A percentile compares a stretch with the other conserved stretches of the same genome.
These are phyloP conservation scores for Kipferlia bialata DNA, from an alignment of 78 protist species.

Conservation along the genomic window DNA sequence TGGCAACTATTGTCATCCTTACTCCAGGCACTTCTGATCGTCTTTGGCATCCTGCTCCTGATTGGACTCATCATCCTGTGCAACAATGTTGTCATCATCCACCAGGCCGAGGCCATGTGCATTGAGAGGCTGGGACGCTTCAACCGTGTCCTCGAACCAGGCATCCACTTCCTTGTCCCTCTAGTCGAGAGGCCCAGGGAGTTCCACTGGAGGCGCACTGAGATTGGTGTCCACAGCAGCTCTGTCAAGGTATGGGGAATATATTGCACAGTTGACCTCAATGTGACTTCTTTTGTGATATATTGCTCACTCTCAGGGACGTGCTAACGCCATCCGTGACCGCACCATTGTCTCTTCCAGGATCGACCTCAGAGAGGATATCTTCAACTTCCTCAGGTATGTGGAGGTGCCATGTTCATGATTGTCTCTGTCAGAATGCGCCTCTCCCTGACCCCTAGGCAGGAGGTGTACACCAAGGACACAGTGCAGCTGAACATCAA, in stretches of 20 bases:
- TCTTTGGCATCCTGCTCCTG: not conserved
- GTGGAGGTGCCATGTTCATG: not conserved
- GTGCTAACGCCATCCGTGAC: not conserved
- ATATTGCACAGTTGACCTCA: not conserved
- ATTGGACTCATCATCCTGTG: not conserved
- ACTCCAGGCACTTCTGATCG: too few relatives aligned
- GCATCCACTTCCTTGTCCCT: slow-evolving; percentile 44
- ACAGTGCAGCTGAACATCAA: slow-evolving; percentile 10
- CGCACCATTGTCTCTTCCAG: too few relatives aligned
- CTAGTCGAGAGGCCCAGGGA: slow-evolving; percentile 21
- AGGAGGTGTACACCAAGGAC: slow-evolving; percentile 26
- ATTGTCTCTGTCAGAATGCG: too few relatives aligned
- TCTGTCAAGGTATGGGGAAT: not conserved
- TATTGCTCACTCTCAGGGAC: not conserved
- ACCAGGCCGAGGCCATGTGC: slow-evolving; percentile 23
- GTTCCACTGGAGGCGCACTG: not conserved
- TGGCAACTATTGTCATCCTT: too few relatives aligned
- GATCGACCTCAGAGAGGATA: slow-evolving; percentile 14
- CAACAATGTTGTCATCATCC: not conserved
- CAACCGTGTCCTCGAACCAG: slow-evolving; percentile 30
- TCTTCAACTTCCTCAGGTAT: slow-evolving; percentile 13
- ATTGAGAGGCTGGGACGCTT: slow-evolving; percentile 50
- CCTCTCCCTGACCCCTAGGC: too few relatives aligned
- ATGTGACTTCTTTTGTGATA: not conserved
- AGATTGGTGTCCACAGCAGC: not conserved